Base-by-base conservation (phyloP, 2,329 filamentous ascomycete species). In the Metarhizium guizhouense region DNA sequence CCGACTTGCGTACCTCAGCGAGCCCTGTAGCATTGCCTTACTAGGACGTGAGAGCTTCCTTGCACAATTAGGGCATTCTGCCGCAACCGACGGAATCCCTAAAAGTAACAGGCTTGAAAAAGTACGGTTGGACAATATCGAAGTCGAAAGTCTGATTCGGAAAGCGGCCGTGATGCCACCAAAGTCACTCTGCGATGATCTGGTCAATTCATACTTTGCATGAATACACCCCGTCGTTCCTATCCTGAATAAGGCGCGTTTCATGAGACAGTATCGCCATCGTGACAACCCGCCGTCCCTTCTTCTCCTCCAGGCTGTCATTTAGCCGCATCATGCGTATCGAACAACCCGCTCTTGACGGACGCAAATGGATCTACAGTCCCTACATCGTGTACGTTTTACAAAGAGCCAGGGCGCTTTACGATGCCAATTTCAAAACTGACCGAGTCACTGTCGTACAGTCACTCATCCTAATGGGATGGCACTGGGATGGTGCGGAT, bases 401-500 rank as follows among this genome's bases (percentile, higher is more conserved):
- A 97, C 76, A 97, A 96, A 83, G 93, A 56, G 93, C 93, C 40
- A 97, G 97, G 70, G 93, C 93, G 0, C 76, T 97, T 2, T 97
- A 94, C 67, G 93, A 97, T 72, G 93, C 93, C 55, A 96, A 96
- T 65, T 97, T 96, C 67, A 93, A 97, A 70, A 93, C 96, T 64
- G 93, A 97, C 65, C 83, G 93, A 11, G 90, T 97, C 51, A 97
- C 93, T 0, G 96, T 97, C 61, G 93, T n/a, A 3, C 94, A 97
- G 71, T 91, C 93, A 2, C 76, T 97, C 58, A 82, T 97, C 47
- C 72, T 99, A 49, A 94, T 99, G 87, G 93, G 93, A 32, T 97
- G 94, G 94, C 97, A 96, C 71, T 97, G 94, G 93, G 94, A 99
- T 74, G 93, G 92, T 0, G 94, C 93, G 4, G 94, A 99, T 75